Base-by-base conservation (phyloP, 2,329 filamentous ascomycete species). In the Ascochyta koolunga region DNA sequence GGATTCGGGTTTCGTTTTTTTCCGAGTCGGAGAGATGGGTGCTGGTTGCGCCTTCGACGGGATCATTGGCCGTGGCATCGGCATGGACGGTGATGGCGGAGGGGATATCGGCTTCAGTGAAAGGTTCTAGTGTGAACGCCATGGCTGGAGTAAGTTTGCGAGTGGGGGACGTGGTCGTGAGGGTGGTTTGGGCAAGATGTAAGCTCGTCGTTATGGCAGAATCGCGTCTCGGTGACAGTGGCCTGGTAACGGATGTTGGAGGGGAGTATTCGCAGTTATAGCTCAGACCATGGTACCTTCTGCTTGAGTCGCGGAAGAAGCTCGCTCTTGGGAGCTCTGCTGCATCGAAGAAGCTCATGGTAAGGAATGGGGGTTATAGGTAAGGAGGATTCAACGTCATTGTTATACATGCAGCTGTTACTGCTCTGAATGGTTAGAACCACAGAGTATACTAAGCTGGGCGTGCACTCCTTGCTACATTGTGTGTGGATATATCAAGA, bases 201-300 rank as follows among this genome's bases (percentile, higher is more conserved):
- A 42, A 13, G 15, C 32, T 50, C 8, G 16, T 46, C 5, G 13
- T 16, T 22, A 52, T 10, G 7, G 36, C 49, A 1, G 49, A 52
- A 22, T 46, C 49, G 7, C 49, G 42, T 36, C 42, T 33, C 8
- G 49, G 36, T 36, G 42, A 37, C 35, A 29, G 11, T 31, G 36
- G 22, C 2, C 22, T 19, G 5, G 42, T 31, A 5, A 41, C 10
- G 16, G 42, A n/a, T 5, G 10, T 24, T 3, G 11, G 39, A 15
- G 43, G 42, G 1, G 19, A 5, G 31, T 43, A 36, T 13, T 18
- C 35, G 43, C 50, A 53, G 15, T 53, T 53, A n/a, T 53, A 53
- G 24, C 43, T 53, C 15, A 53, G 19, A 1, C 50, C 50, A 3
- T 16, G n/a, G 19, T 53, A 53, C 11, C 22, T 24, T 1, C 37